phyloP scores from a whole-genome alignment of 192 early-diverging fungal species.

The Mortierella hygrophila region DNA sequence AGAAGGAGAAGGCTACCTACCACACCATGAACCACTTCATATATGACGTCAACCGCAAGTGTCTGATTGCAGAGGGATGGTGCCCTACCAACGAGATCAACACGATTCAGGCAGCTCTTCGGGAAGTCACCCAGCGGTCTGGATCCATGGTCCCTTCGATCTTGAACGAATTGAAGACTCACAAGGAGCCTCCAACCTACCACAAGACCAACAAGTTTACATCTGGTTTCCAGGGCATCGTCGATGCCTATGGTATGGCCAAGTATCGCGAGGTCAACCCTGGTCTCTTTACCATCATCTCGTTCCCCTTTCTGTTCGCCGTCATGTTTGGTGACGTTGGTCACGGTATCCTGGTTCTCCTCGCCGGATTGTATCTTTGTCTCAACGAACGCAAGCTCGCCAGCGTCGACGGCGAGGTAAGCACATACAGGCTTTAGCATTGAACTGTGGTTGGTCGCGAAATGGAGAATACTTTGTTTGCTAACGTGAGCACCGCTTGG shows the following conservation, averaged over 20 bases:
- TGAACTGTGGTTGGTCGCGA: slow-evolving; percentile 1
- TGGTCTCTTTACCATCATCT: slow-evolving; percentile 95
- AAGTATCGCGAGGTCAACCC: slow-evolving; percentile 98
- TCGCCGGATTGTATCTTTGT: slow-evolving; percentile 80
- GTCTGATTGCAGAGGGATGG: slow-evolving; percentile 98
- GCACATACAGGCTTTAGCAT: slow-evolving; percentile 58
- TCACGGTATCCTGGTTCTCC: slow-evolving; percentile 89
- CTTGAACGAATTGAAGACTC: slow-evolving; percentile 86
- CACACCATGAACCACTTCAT: slow-evolving; percentile 96
- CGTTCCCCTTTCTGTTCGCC: slow-evolving; percentile 98
- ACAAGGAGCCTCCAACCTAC: slow-evolving; percentile 93
- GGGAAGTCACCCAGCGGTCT: slow-evolving; percentile 73
- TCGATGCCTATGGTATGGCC: slow-evolving; percentile 97
- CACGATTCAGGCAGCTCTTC: slow-evolving; percentile 86
- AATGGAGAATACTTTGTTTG: background rate
- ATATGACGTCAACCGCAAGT: slow-evolving; percentile 92
- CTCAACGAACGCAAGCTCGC: slow-evolving; percentile 83
- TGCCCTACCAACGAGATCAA: slow-evolving; percentile 89
- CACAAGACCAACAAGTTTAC: slow-evolving; percentile 98
- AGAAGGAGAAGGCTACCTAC: slow-evolving; percentile 98
- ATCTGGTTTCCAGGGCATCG: slow-evolving; percentile 92
- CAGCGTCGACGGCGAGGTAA: slow-evolving; percentile 83
- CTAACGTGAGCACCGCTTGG: background rate
- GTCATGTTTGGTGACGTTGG: slow-evolving; percentile 99
- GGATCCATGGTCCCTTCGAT: slow-evolving; percentile 91